Conservation (phyloP, 306 rosid genomes). For the Ammopiptanthus mongolicus region DNA sequence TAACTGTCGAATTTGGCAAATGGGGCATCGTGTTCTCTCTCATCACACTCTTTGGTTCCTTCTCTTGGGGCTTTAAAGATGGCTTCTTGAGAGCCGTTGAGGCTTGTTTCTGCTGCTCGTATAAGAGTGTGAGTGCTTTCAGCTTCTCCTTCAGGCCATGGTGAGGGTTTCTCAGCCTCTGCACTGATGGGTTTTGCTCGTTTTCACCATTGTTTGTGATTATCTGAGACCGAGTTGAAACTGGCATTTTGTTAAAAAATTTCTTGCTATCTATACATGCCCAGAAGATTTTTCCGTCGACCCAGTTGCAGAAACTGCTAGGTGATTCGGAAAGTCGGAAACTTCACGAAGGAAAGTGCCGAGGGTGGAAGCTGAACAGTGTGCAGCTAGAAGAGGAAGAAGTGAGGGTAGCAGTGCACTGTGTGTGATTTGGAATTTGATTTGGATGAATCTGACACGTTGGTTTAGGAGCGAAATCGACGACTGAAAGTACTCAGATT, state of each 20-base stretch:
- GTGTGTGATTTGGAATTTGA: constrained; percentile 18
- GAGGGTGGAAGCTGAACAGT: not conserved
- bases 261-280: constrained; percentile 32
- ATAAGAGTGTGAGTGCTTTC: constrained; percentile 67
- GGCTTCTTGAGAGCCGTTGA: constrained; percentile 53
- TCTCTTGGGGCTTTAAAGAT: constrained; percentile 28
- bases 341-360: not conserved
- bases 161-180: constrained; percentile 64
- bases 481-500: constrained; percentile 1
- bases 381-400: constrained; percentile 7
- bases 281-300: constrained; percentile 21
- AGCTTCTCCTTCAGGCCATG: constrained; percentile 89
- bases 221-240: constrained; percentile 85
- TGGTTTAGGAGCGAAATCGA: constrained; percentile 29
- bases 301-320: constrained; percentile 16
- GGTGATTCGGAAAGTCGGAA: not conserved
- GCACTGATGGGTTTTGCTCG: constrained; percentile 20
- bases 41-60: constrained; percentile 37
- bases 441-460: constrained; percentile 33
- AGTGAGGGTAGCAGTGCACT: not conserved
- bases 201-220: constrained; percentile 25
- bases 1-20: constrained; percentile 50
- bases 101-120: constrained; percentile 88
- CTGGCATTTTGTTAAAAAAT: constrained; percentile 63
- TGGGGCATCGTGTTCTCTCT: constrained; percentile 57